Conservation (phyloP, 352 stramenopile genomes). For the Globisporangium recalcitrans region DNA sequence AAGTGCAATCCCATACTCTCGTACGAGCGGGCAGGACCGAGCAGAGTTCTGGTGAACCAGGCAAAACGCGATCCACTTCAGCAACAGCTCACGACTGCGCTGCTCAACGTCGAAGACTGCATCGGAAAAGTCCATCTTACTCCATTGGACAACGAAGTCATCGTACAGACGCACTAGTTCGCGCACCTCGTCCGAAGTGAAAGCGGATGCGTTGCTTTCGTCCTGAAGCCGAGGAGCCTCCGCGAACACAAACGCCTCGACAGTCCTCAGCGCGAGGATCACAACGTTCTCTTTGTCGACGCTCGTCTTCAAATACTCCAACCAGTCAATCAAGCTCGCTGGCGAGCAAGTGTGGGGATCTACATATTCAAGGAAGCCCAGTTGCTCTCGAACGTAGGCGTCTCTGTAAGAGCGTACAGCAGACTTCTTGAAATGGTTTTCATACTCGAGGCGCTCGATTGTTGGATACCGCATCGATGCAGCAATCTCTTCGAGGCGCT, state of each 20-base stretch:
- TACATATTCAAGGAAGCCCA: not conserved
- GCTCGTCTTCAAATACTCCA: not conserved
- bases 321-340: not conserved
- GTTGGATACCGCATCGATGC: not conserved
- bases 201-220: not conserved
- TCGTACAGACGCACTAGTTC: not conserved
- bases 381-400: not conserved
- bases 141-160: not conserved
- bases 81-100: slow-evolving; percentile 31
- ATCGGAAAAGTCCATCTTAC: not conserved
- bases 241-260: not conserved
- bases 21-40: not conserved
- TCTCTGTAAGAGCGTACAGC: not conserved
- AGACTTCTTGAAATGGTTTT: not conserved
- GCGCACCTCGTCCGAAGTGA: not conserved
- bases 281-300: not conserved
- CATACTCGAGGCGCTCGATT: not conserved
- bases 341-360: not conserved
- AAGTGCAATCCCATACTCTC: slow-evolving; percentile 38
- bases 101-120: slow-evolving; percentile 30
- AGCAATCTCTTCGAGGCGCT: not conserved
- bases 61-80: slow-evolving; percentile 35
- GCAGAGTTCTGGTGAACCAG: not conserved
- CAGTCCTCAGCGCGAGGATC: not conserved
- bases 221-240: not conserved